Evolutionary conservation across 2,329 filamentous ascomycete species (phyloP), one percentile per base, ranked within the genome.

Genomic region (Aaosphaeria pasadenensis): DNA sequence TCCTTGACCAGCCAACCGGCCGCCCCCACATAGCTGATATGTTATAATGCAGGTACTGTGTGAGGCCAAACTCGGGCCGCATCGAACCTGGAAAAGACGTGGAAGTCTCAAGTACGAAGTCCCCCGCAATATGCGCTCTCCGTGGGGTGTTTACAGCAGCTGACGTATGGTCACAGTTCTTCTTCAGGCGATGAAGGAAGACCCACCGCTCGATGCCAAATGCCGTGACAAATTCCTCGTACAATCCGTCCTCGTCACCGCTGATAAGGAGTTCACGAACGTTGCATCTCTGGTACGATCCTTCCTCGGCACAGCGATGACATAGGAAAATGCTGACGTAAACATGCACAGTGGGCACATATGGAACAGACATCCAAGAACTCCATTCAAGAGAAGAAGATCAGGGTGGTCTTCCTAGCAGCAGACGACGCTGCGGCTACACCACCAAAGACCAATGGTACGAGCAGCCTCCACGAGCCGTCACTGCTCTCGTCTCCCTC

Each of bases 221-320:
- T 99, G 94, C 77, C 87, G 89, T 71, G 92, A 97, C 81, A 97
- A 97, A 77, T 97, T 97, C 73, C 83, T 97, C 46, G 92, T 97
- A 33, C 92, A 97, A 74, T 95, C 91, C 29, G 89, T 95, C 43
- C 79, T 85, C 44, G 88, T 96, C 57, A 86, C 87, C 24, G 79
- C 85, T 54, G 89, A 95, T 65, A 89, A 91, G 74, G 90, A 96
- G 64, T 89, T 89, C 62, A 79, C 80, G 50, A 95, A 87, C 67
- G 84, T 95, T 53, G 80, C 86, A 43, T 82, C 88, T 41, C 89
- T 96, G 64, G 90, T 95, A 80, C 62, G 87, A 62, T 51, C 66
- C 31, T 17, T 41, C 30, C 28, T 7, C n/a, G 7, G 11, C 32
- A 42, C 39, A 24, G 28, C 41, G 33, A 9, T n/a, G n/a, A 36